Evolutionary conservation across 306 rosid genomes (phyloP), one percentile per base, ranked within the genome.

Genomic region (Gillenia trifoliata): DNA sequence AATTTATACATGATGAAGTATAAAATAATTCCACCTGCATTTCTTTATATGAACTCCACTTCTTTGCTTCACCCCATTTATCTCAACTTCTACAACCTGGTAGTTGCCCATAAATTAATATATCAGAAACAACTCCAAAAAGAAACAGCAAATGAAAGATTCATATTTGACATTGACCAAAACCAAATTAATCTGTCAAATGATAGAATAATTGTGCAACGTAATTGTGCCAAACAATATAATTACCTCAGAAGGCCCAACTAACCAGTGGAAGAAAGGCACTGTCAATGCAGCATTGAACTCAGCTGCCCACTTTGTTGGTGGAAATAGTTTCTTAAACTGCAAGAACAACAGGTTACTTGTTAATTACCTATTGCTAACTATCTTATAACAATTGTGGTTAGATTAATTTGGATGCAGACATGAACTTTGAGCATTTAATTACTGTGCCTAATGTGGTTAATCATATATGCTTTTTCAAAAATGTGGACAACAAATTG

Each of bases 251-350:
- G 97, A 89, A 47, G 98, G 98, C 4, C 98, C 98, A 70, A 94
- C 98, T 52, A 93, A 76, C 98, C 98, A 94, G 61, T 88, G 89
- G 79, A 94, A 91, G 77, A 94, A 91, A 60, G 98, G 98, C 70
- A 94, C 97, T 15, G 98, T 94, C 63, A 91, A 68, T 50, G 92
- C 87, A 70, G 98, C 98, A 83, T 94, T 94, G 86, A 91, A 94
- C 80, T 94, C 98, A 30, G 90, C 93, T 74, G 97, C 96, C 98
- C 98, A 94, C 80, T 81, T 90, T 47, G 98, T 91, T 29, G 98
- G 98, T 4, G 97, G 98, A 83, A 94, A 94, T 34, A 91, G 75
- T 86, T 90, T 94, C 88, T 87, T 90, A 62, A 94, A 91, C 98
- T 91, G 93, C 85, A 86, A 28, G 20, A 31, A 34, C 50, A 55